Evolutionary conservation across 371 early-diverging fungal genomes (phyloP).

Genomic region (Zychaea mexicana): DNA sequence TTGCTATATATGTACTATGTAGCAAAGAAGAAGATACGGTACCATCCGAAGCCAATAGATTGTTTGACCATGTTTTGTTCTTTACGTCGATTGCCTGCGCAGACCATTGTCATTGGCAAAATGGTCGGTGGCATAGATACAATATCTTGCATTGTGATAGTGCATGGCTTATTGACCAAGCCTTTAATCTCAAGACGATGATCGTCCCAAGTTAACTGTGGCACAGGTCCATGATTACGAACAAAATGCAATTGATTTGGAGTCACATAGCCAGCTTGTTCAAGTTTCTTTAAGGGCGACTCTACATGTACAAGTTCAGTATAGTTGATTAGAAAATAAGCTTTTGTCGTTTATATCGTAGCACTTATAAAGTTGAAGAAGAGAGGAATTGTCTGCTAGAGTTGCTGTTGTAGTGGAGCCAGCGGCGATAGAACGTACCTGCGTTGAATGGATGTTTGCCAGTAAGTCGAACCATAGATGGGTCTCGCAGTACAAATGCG

Average conservation of each 20-base stretch:
- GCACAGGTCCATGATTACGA: constrained; percentile 87
- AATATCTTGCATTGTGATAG: constrained; percentile 61
- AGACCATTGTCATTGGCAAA: constrained; percentile 66
- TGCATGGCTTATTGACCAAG: constrained; percentile 48
- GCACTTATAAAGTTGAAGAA: not conserved
- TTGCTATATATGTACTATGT: too few species aligned
- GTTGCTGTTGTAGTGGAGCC: not conserved
- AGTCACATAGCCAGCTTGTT: constrained; percentile 57
- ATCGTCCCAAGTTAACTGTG: constrained; percentile 55
- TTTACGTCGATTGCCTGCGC: constrained; percentile 85
- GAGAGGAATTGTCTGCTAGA: too few species aligned
- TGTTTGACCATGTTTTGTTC: constrained; percentile 78
- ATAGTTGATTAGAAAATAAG: not conserved
- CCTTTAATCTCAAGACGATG: constrained; percentile 44
- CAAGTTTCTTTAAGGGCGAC: constrained; percentile 49
- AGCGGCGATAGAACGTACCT: constrained; percentile 20
- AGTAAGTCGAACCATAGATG: constrained; percentile 47
- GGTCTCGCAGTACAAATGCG: constrained; percentile 45
- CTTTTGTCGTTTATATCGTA: not conserved
- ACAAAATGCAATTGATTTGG: constrained; percentile 62
- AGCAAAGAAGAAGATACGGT: not conserved
- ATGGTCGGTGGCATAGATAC: constrained; percentile 44
- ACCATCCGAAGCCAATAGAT: constrained; percentile 78
- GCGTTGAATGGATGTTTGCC: constrained; percentile 66
- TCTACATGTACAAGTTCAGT: constrained; percentile 23